These are phyloP conservation scores for Suhomyces prunicola DNA, from an alignment of 805 yeast species.

Conservation along the genomic window DNA sequence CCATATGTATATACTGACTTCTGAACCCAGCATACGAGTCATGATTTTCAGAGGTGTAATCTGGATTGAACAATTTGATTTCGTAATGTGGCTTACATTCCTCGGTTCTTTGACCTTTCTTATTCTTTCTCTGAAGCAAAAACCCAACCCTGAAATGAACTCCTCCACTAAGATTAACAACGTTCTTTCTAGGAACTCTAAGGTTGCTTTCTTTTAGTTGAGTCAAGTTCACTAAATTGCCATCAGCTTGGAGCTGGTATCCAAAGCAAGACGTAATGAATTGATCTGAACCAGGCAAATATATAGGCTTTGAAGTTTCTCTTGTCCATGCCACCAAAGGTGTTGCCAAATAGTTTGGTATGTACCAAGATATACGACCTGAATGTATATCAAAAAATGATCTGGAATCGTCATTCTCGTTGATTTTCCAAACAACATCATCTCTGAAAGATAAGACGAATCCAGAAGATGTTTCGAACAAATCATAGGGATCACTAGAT, in stretches of 20 bases:
- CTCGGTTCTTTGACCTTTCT: slow-evolving; percentile 37
- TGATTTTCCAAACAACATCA: slow-evolving; percentile 56
- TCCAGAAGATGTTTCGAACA: slow-evolving; percentile 69
- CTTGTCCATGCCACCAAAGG: slow-evolving; percentile 57
- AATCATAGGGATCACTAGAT: slow-evolving; percentile 71
- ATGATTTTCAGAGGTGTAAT: slow-evolving; percentile 35
- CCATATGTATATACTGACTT: slow-evolving; percentile 39
- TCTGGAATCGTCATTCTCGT: slow-evolving; percentile 65
- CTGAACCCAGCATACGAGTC: slow-evolving; percentile 43
- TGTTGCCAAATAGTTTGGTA: slow-evolving; percentile 67
- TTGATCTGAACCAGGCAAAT: slow-evolving; percentile 43
- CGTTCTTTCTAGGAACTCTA: slow-evolving; percentile 47
- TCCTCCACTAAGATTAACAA: slow-evolving; percentile 59
- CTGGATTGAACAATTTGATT: slow-evolving; percentile 55
- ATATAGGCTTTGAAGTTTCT: slow-evolving; percentile 41
- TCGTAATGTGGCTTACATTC: slow-evolving; percentile 59
- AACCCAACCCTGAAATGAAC: slow-evolving; percentile 58
- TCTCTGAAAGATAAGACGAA: slow-evolving; percentile 71
- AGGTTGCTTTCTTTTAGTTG: background rate
- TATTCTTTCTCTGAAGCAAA: slow-evolving; percentile 46
- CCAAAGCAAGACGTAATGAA: slow-evolving; percentile 47
- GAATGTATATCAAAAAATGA: slow-evolving; percentile 65
- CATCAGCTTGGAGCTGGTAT: slow-evolving; percentile 36
- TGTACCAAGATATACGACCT: slow-evolving; percentile 60
- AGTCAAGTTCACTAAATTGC: background rate